Percentiles rank a stretch among this genome's conserved stretches.
phyloP scores from a whole-genome alignment of 805 yeast genomes.

The Saccharomycopsis guyanensis region DNA sequence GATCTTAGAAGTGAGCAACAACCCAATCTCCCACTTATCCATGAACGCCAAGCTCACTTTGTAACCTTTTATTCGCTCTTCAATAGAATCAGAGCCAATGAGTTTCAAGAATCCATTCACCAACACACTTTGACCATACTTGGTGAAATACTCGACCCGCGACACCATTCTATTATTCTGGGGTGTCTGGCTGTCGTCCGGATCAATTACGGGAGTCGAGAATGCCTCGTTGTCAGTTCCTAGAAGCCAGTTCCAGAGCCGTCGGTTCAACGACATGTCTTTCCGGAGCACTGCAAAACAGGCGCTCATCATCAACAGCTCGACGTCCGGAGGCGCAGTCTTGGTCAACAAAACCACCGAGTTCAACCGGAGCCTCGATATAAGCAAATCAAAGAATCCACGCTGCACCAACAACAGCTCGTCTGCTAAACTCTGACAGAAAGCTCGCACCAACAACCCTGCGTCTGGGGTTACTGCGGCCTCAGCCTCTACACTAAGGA shows the following conservation, averaged over 20 bases:
- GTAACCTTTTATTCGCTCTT: slow-evolving; percentile 43
- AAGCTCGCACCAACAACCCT: slow-evolving; percentile 68
- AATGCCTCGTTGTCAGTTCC: slow-evolving; percentile 52
- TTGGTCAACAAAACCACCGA: slow-evolving; percentile 41
- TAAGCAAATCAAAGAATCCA: slow-evolving; percentile 78
- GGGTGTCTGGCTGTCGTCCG: slow-evolving; percentile 14
- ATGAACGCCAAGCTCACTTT: slow-evolving; percentile 64
- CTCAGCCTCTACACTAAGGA: slow-evolving; percentile 42
- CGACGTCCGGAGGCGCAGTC: slow-evolving; percentile 45
- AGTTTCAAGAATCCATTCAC: slow-evolving; percentile 45
- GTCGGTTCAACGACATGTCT: slow-evolving; percentile 91
- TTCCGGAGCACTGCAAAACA: slow-evolving; percentile 63
- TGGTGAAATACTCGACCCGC: slow-evolving; percentile 51
- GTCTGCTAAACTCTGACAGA: slow-evolving; percentile 61
- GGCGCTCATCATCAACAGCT: slow-evolving; percentile 52
- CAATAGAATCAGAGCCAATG: slow-evolving; percentile 26
- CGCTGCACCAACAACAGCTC: slow-evolving; percentile 69
- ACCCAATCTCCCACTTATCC: slow-evolving; percentile 95
- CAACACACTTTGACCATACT: slow-evolving; percentile 45
- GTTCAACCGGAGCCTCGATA: slow-evolving; percentile 57
- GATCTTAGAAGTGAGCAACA: slow-evolving; percentile 58
- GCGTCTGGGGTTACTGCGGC: slow-evolving; percentile 69
- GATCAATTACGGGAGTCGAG: slow-evolving; percentile 6
- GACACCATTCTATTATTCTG: slow-evolving; percentile 16
- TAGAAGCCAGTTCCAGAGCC: slow-evolving; percentile 88